Percentiles rank a stretch among this genome's conserved stretches.
Evolutionary conservation across 2,329 filamentous ascomycete species (phyloP).

Genomic region (Cladosporium sp.): DNA sequence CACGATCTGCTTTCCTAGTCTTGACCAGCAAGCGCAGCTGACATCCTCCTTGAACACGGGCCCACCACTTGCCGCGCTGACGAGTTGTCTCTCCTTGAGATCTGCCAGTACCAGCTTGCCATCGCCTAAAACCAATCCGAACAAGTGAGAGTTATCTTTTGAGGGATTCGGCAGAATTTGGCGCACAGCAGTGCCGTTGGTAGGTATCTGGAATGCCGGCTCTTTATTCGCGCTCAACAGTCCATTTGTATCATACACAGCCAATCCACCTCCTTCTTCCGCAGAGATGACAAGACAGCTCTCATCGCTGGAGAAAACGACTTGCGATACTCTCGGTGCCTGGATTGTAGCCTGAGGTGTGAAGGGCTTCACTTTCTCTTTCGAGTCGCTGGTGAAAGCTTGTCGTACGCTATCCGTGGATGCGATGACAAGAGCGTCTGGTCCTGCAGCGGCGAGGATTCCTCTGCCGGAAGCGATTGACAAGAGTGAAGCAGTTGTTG

Average conservation of each 20-base stretch:
- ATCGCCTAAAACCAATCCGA: conserved; percentile 74
- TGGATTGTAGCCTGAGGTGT: conserved; percentile 68
- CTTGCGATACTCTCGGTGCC: conserved; percentile 76
- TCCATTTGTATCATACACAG: conserved; percentile 72
- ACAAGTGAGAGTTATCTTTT: conserved; percentile 54
- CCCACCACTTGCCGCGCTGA: conserved; percentile 54
- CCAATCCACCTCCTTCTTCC: conserved; percentile 74
- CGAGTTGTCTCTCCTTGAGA: conserved; percentile 61
- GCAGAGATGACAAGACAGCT: conserved; percentile 77
- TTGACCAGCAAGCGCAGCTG: conserved; percentile 86
- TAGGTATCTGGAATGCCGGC: conserved; percentile 70
- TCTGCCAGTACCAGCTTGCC: conserved; percentile 84
- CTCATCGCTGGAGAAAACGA: conserved; percentile 89
- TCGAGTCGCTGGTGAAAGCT: conserved; percentile 53
- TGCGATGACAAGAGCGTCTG: conserved; percentile 71
- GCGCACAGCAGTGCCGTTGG: conserved; percentile 69
- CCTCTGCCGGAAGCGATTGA: conserved; percentile 76
- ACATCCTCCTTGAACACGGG: conserved; percentile 68
- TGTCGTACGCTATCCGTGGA: conserved; percentile 74
- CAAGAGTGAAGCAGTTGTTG: conserved; percentile 75
- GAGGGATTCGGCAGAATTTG: conserved; percentile 77
- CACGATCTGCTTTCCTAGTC: conserved; percentile 85
- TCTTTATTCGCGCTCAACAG: conserved; percentile 64
- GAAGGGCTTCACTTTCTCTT: conserved; percentile 43
- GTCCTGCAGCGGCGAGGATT: conserved; percentile 81